Evolutionary conservation across 345 rosid genomes (phyloP), one percentile per base, ranked within the genome.

Genomic region (Cardiospermum halicacabum): DNA sequence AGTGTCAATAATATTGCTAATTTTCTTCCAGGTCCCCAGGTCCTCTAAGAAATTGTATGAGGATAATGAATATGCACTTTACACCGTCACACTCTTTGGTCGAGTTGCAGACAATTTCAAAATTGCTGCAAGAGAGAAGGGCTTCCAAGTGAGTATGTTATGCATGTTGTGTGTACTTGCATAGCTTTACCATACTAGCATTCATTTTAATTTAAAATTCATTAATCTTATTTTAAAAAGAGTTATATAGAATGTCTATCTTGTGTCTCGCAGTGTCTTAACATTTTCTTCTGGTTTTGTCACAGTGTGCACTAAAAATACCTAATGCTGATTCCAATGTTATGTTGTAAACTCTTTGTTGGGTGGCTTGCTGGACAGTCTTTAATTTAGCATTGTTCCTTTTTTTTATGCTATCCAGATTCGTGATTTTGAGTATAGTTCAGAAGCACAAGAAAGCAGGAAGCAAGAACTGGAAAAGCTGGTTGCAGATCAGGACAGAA

Each of bases 61-160:
- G 84, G 99, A 95, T 74, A 95, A 95, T 68, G 99, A 95, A 78
- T 91, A 95, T 78, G 98, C 99, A 51, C 96, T 89, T 61, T 91
- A 86, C 75, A 91, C 94, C 4, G 98, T 89, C 30, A 80, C 84
- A 24, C 89, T 95, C 63, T 95, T 95, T 70, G 73, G 67, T n/a
- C 96, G 96, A 22, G 92, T 86, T 73, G 96, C 96, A 61, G 99
- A 95, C 81, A 95, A 88, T 71, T 95, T 84, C 75, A 86, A 87
- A 78, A 79, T 77, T 11, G 71, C 67, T 73, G 86, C 96, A 53
- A 91, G 97, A 25, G 98, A 91, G 62, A 95, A 77, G 72, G 92
- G 97, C 42, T 87, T 77, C 80, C 98, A 95, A 78, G 99, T 95
- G 83, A 83, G 96, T 82, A 43, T 50, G 47, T 45, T 51, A 27